phyloP scores from a whole-genome alignment of 768 basidiomycete genomes.

The Rhizopogon roseolus region DNA sequence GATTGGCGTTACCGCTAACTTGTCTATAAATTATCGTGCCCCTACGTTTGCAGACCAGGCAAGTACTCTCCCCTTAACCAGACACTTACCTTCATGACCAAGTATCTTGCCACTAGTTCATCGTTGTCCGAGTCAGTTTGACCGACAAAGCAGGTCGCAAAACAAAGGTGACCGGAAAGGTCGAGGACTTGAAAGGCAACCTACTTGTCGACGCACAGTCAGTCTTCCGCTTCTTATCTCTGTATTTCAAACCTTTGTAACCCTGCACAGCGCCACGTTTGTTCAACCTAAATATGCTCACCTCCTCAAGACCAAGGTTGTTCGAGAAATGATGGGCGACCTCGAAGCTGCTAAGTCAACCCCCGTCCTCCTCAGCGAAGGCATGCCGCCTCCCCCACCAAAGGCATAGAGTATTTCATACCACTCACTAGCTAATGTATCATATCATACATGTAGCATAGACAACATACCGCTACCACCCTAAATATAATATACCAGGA shows the following conservation, averaged over 20 bases:
- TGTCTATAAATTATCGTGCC: constrained; percentile 77
- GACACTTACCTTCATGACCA: neutral
- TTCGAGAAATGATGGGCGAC: constrained; percentile 66
- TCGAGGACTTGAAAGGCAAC: constrained; percentile 82
- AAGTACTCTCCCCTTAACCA: constrained; percentile 1
- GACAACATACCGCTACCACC: neutral
- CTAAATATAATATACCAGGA: neutral
- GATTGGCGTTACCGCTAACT: constrained; percentile 88
- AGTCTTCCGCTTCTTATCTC: constrained; percentile 22
- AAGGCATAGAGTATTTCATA: constrained; percentile 15
- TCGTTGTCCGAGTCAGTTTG: constrained; percentile 72
- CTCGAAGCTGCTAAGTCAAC: constrained; percentile 26
- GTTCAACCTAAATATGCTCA: constrained; percentile 88
- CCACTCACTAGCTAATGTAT: neutral
- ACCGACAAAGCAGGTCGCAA: constrained; percentile 75
- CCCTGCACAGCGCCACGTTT: constrained; percentile 58
- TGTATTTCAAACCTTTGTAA: neutral
- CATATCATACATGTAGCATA: neutral
- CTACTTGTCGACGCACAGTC: constrained; percentile 80
- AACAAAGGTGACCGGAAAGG: constrained; percentile 57
- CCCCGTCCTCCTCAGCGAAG: constrained; percentile 24
- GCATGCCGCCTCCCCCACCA: constrained; percentile 19
- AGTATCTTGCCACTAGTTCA: constrained; percentile 51
- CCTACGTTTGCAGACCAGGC: constrained; percentile 90
- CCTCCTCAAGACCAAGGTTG: constrained; percentile 54